Evolutionary conservation across 768 basidiomycete species (phyloP).

Genomic region (Suillus lakei): DNA sequence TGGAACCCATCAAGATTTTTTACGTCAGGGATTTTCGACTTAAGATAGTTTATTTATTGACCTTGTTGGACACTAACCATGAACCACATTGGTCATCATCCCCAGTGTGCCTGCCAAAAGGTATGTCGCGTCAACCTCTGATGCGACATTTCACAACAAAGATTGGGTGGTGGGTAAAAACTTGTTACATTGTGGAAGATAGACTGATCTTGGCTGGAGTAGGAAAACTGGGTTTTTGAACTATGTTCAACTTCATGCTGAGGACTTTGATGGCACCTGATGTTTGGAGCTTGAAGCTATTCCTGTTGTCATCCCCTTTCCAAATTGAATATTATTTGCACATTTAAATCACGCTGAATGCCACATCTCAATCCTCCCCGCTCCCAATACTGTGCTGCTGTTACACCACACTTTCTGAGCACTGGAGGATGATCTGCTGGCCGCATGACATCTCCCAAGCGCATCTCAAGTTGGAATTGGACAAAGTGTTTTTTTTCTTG

Average conservation of each 20-base stretch:
- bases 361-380: too few relatives aligned
- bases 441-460: too few relatives aligned
- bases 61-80: conserved; percentile 37
- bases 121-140: conserved; percentile 23
- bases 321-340: too few relatives aligned
- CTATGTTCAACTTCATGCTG: conserved; percentile 43
- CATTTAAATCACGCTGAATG: too few relatives aligned
- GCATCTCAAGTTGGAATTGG: too few relatives aligned
- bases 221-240: conserved; percentile 43
- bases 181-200: not conserved
- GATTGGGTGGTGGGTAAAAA: conserved; percentile 33
- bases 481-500: too few relatives aligned
- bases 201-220: not conserved
- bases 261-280: conserved; percentile 34
- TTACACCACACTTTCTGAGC: too few relatives aligned
- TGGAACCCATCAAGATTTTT: conserved; percentile 47
- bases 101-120: conserved; percentile 30
- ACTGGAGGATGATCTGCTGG: too few relatives aligned
- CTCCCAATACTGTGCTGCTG: too few relatives aligned
- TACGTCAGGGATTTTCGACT: conserved; percentile 40
- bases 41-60: conserved; percentile 46
- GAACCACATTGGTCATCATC: conserved; percentile 46
- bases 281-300: not conserved
- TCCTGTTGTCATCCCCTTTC: too few relatives aligned
- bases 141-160: conserved; percentile 32